Evolutionary conservation across 2,329 filamentous ascomycete species (phyloP).

Genomic region (Claviceps arundinis): DNA sequence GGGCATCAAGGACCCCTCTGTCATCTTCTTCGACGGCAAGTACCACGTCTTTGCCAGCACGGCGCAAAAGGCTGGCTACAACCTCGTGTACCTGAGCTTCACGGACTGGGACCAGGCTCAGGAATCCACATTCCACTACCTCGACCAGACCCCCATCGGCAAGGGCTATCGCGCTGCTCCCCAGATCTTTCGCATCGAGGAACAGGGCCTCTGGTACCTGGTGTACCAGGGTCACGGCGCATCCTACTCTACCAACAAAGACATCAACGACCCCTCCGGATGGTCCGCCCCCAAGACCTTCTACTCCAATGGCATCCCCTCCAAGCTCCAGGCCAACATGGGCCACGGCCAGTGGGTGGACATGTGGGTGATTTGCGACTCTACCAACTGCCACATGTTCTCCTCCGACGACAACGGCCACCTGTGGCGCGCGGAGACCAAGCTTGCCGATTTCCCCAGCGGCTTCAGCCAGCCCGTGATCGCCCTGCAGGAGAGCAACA

Average conservation of each 20-base stretch:
- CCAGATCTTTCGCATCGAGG: not conserved
- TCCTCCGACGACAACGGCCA: conserved; percentile 54
- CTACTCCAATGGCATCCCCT: not conserved
- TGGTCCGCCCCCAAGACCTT: not conserved
- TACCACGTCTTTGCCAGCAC: conserved; percentile 47
- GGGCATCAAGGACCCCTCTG: conserved; percentile 47
- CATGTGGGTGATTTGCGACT: conserved; percentile 50
- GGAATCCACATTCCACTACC: not conserved
- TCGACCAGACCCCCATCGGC: not conserved
- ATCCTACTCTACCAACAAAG: conserved; percentile 1
- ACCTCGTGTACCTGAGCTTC: conserved; percentile 48
- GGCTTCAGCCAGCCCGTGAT: conserved; percentile 40
- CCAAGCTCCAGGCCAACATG: conserved; percentile 29
- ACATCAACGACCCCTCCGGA: not conserved
- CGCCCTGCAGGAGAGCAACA: conserved; percentile 36
- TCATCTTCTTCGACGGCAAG: conserved; percentile 39
- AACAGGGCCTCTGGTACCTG: not conserved
- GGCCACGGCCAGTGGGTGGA: conserved; percentile 42
- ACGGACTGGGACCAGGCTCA: conserved; percentile 28
- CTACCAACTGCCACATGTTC: conserved; percentile 51
- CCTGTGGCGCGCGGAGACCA: conserved; percentile 51
- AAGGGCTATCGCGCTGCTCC: not conserved
- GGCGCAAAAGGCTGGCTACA: conserved; percentile 30
- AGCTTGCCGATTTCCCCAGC: conserved; percentile 47
- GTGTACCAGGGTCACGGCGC: not conserved